These are phyloP conservation scores for Xylariaceae sp. DNA, from an alignment of 2,329 filamentous ascomycete genomes.

Conservation along the genomic window DNA sequence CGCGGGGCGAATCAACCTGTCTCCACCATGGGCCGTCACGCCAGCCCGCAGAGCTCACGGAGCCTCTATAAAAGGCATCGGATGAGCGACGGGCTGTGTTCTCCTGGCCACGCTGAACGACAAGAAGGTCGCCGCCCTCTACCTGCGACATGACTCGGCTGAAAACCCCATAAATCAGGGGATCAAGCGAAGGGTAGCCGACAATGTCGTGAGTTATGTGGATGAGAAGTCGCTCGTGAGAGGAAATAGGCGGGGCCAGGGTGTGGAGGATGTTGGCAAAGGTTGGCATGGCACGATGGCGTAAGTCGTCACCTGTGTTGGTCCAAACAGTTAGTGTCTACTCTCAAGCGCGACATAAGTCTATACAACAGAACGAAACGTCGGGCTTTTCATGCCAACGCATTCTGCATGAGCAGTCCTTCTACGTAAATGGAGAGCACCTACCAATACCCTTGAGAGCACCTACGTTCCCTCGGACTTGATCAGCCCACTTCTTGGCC, in stretches of 20 bases:
- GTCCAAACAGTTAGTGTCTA: not conserved
- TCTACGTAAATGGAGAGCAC: constrained; percentile 17
- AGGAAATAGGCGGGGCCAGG: constrained; percentile 91
- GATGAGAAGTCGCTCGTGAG: constrained; percentile 93
- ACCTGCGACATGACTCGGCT: constrained; percentile 98
- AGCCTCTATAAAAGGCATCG: constrained; percentile 48
- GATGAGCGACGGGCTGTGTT: constrained; percentile 65
- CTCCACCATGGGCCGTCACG: constrained; percentile 97
- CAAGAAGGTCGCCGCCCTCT: constrained; percentile 90
- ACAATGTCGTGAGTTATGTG: constrained; percentile 96
- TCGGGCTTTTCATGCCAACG: not conserved
- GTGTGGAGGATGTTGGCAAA: constrained; percentile 95
- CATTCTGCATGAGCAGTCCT: not conserved
- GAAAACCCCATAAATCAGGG: constrained; percentile 87
- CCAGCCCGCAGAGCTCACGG: constrained; percentile 59
- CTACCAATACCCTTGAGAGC: constrained; percentile 71
- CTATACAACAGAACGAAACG: too few relatives aligned
- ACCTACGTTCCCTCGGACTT: constrained; percentile 85
- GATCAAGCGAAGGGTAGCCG: constrained; percentile 90
- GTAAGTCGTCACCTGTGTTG: constrained; percentile 75
- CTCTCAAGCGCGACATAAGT: too few relatives aligned
- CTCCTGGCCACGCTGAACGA: constrained; percentile 90
- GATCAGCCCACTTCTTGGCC: constrained; percentile 91
- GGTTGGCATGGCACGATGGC: constrained; percentile 82
- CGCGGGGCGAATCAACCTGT: constrained; percentile 62